phyloP scores from a whole-genome alignment of 306 rosid genomes.

The Quercus ilex region DNA sequence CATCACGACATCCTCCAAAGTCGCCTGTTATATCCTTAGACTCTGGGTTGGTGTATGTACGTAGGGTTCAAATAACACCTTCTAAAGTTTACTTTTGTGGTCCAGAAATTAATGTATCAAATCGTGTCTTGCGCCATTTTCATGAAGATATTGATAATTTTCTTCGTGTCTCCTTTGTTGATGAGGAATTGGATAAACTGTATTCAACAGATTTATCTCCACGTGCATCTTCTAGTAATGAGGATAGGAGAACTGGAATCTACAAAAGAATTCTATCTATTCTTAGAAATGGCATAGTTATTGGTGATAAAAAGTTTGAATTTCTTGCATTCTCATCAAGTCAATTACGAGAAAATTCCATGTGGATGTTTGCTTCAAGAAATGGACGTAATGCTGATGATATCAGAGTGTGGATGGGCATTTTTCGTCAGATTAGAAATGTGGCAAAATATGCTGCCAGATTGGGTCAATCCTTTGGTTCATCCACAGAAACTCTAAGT shows the following conservation, averaged over 20 bases:
- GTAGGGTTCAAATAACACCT: slow-evolving; percentile 76
- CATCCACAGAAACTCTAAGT: slow-evolving; percentile 72
- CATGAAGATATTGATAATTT: slow-evolving; percentile 47
- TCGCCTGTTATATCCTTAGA: slow-evolving; percentile 53
- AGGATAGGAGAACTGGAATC: slow-evolving; percentile 47
- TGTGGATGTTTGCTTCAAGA: slow-evolving; percentile 87
- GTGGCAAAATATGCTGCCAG: slow-evolving; percentile 95
- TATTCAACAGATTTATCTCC: slow-evolving; percentile 64
- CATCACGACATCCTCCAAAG: slow-evolving; percentile 26
- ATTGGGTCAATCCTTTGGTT: slow-evolving; percentile 84
- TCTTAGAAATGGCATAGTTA: slow-evolving; percentile 56
- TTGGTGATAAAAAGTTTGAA: slow-evolving; percentile 72
- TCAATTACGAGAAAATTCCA: slow-evolving; percentile 74
- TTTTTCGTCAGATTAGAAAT: slow-evolving; percentile 58
- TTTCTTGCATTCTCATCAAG: slow-evolving; percentile 92
- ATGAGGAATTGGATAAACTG: slow-evolving; percentile 68
- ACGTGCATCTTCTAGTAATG: slow-evolving; percentile 32
- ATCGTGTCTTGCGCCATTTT: slow-evolving; percentile 70
- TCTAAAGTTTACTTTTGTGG: slow-evolving; percentile 62
- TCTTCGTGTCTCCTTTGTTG: slow-evolving; percentile 79
- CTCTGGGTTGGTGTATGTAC: slow-evolving; percentile 66
- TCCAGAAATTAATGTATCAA: slow-evolving; percentile 81
- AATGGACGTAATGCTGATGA: slow-evolving; percentile 32
- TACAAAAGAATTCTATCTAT: slow-evolving; percentile 62
- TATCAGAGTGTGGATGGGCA: slow-evolving; percentile 74